Base-by-base conservation (phyloP, 2,329 filamentous ascomycete species). In the Beauveria rudraprayagi region DNA sequence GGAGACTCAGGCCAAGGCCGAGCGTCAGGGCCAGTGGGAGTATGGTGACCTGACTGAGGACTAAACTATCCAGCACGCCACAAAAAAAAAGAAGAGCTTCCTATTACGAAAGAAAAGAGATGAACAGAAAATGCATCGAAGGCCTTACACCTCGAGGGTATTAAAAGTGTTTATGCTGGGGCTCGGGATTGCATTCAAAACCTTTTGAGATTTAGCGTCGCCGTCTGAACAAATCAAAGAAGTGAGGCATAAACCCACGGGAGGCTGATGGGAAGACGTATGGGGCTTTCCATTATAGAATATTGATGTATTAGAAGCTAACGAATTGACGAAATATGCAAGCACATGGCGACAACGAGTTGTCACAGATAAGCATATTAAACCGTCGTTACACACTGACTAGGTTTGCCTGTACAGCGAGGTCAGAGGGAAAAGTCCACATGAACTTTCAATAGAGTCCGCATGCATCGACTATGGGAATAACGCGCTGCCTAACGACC, bases 31-130 rank as follows among this genome's bases (percentile, higher is more conserved):
- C 48, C 94, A 96, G 83, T 99, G 93, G 92, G 94, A 99, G 82
- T 99, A 97, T 75, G 94, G 94, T 67, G 94, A 97, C 73, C 82
- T 96, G 70, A 96, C 91, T 16, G 92, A 96, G 78, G 91, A 96
- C 70, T 92, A 85, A 73, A 56, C 11, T 8, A 11, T 9, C n/a
- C 11, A 22, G 9, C 50, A 30, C 11, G 19, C 8, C 10, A 24
- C 6, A 11, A 30, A 28, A 37, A 3, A 26, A 22, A 24, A 37
- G 24, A 24, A 37, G 24, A 24, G 26, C n/a, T 14, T 34, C 5
- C n/a, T 7, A 34, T n/a, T 3, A 30, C 30, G 14, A 26, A 17
- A 17, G n/a, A 17, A 16, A 41, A 26, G 11, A 22, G 28, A 41
- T 19, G 37, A 9, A 16, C 34, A 37, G 34, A 37, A 37, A 34